These are phyloP conservation scores for Pyrenula aspistea DNA, from an alignment of 495 filamentous ascomycete genomes.

Conservation along the genomic window DNA sequence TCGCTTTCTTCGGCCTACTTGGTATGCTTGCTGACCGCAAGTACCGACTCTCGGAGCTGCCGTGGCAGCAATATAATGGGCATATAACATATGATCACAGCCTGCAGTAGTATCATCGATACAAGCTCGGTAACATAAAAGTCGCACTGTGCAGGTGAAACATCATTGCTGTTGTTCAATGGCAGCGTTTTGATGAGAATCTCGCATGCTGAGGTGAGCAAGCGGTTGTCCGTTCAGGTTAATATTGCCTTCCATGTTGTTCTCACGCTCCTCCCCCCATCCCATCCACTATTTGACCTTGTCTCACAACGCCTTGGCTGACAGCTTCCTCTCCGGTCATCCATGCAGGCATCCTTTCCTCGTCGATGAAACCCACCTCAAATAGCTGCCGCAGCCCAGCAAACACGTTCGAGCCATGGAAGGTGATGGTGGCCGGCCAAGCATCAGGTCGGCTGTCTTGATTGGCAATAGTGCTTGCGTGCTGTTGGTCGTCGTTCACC, in stretches of 20 bases:
- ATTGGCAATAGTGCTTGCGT: constrained; percentile 14
- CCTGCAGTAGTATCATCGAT: no score
- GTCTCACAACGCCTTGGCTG: constrained; percentile 52
- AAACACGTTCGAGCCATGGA: constrained; percentile 72
- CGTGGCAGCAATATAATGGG: no score
- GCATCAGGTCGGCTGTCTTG: constrained; percentile 19
- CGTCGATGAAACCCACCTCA: constrained; percentile 60
- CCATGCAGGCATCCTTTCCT: constrained; percentile 74
- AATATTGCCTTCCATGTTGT: neutral
- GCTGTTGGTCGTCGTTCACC: constrained; percentile 34
- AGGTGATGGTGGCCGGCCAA: constrained; percentile 42
- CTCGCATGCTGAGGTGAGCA: no score
- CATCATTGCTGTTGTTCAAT: no score
- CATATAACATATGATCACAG: no score
- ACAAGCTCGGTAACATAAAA: no score
- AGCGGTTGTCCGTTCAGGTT: no score
- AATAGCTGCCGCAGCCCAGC: constrained; percentile 64
- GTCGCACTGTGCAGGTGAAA: no score
- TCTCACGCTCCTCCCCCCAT: neutral
- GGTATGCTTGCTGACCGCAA: no score
- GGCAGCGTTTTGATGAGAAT: no score
- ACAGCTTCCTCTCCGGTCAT: constrained; percentile 81
- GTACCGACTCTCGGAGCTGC: no score
- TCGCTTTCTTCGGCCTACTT: no score
- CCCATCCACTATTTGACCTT: constrained; percentile 22